A percentile compares a stretch with the other conserved stretches of the same genome.
These are phyloP conservation scores for Colletotrichum musicola DNA, from an alignment of 2,329 filamentous ascomycete species.

Conservation along the genomic window DNA sequence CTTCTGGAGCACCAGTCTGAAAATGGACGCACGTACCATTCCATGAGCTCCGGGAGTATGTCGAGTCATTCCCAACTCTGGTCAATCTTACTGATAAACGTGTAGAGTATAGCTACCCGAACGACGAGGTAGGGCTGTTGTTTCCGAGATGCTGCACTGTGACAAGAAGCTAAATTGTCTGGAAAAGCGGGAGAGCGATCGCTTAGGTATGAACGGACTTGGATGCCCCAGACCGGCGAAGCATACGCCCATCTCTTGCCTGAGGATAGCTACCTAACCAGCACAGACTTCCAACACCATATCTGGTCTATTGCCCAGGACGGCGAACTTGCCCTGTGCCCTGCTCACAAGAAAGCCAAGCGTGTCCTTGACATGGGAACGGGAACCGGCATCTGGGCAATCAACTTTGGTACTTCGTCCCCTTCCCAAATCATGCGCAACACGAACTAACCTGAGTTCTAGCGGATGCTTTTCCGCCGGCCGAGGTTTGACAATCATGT, in stretches of 20 bases:
- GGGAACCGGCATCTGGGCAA: slow-evolving; percentile 59
- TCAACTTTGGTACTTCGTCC: slow-evolving; percentile 53
- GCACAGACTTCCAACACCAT: slow-evolving; percentile 51
- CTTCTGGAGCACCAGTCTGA: slow-evolving; percentile 53
- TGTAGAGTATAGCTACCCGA: slow-evolving; percentile 44
- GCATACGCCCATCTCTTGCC: too few relatives aligned
- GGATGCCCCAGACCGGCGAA: too few relatives aligned
- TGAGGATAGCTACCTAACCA: too few relatives aligned
- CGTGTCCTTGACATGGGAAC: slow-evolving; percentile 61
- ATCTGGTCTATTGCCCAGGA: slow-evolving; percentile 48
- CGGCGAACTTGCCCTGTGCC: slow-evolving; percentile 46
- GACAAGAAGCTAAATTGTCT: too few relatives aligned
- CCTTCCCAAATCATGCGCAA: too few relatives aligned
- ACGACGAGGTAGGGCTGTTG: slow-evolving; percentile 43
- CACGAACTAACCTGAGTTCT: background rate
- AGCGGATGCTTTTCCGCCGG: slow-evolving; percentile 47
- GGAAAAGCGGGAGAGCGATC: slow-evolving; percentile 46
- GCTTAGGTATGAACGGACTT: slow-evolving; percentile 35
- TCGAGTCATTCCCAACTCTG: background rate
- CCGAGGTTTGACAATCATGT: slow-evolving; percentile 41
- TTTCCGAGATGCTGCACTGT: too few relatives aligned
- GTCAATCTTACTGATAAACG: background rate
- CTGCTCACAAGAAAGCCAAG: slow-evolving; percentile 41
- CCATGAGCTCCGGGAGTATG: slow-evolving; percentile 41
- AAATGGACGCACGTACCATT: slow-evolving; percentile 54